phyloP scores from a whole-genome alignment of 148 eudicot genomes.

The Dianthus caryophyllus region DNA sequence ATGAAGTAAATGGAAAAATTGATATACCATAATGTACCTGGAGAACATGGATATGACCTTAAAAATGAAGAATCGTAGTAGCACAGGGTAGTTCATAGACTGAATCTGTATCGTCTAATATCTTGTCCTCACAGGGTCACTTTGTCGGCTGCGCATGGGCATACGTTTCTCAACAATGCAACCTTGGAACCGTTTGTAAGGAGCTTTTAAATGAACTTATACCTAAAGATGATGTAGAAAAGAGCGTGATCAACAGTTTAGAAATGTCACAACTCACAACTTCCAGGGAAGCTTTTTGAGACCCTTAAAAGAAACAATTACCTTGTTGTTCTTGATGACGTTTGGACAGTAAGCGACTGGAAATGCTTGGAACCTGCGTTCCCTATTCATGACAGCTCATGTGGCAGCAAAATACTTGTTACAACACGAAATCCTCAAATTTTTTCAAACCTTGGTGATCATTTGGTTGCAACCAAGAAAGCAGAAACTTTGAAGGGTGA shows the following conservation, averaged over 20 bases:
- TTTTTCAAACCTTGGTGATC: neutral
- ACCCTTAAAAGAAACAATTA: neutral
- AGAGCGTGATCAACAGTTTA: neutral
- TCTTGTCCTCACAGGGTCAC: neutral
- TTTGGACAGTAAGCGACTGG: neutral
- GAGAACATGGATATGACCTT: too few species aligned
- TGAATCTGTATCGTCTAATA: too few species aligned
- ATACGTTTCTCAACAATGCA: slow-evolving; percentile 4
- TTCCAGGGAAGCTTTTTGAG: neutral
- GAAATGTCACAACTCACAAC: neutral
- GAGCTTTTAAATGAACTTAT: slow-evolving; percentile 2
- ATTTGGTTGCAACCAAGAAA: neutral
- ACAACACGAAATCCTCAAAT: slow-evolving; percentile 2
- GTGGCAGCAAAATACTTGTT: slow-evolving; percentile 3
- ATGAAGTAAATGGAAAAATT: too few species aligned
- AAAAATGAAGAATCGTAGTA: too few species aligned
- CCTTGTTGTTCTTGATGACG: neutral
- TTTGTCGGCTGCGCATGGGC: slow-evolving; percentile 4
- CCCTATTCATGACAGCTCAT: neutral
- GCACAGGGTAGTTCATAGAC: too few species aligned
- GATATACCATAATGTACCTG: too few species aligned
- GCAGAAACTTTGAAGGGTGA: neutral
- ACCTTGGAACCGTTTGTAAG: neutral
- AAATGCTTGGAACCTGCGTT: neutral
- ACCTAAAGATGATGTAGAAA: neutral